Percentiles rank a stretch among this genome's conserved stretches.
These are phyloP conservation scores for Chalciporus chontae DNA, from an alignment of 768 basidiomycete species.

Conservation along the genomic window DNA sequence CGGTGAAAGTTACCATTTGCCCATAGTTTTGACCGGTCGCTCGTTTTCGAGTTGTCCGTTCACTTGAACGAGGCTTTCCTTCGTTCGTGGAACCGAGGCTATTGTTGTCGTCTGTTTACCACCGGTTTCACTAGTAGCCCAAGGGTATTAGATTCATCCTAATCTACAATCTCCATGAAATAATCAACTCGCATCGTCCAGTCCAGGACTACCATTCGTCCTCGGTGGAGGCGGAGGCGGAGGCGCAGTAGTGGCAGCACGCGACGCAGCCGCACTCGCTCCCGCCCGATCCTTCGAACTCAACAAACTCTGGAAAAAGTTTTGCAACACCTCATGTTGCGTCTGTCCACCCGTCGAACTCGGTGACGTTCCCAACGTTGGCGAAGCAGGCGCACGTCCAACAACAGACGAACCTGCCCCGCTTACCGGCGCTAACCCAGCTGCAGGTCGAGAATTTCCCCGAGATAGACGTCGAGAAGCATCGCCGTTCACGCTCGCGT, in stretches of 20 bases:
- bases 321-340: conserved; percentile 81
- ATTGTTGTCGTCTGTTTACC: conserved; percentile 19
- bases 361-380: conserved; percentile 36
- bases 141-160: background rate
- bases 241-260: conserved; percentile 11
- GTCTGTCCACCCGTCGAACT: conserved; percentile 53
- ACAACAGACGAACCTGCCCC: conserved; percentile 29
- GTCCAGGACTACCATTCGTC: conserved; percentile 33
- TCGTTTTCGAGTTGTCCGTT: conserved; percentile 1
- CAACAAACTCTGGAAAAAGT: conserved; percentile 83
- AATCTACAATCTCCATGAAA: background rate
- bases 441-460: conserved; percentile 24
- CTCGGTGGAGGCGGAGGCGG: conserved; percentile 20
- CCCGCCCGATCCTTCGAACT: conserved; percentile 60
- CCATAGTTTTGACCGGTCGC: conserved; percentile 46
- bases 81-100: conserved; percentile 25
- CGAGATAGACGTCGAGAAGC: conserved; percentile 33
- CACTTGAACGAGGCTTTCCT: conserved; percentile 28
- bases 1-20: conserved; percentile 57
- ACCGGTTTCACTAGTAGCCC: too few relatives aligned
- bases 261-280: conserved; percentile 31
- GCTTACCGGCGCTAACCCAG: conserved; percentile 39
- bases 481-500: conserved; percentile 34
- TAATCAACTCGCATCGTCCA: conserved; percentile 35
- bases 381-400: conserved; percentile 39